Conservation (phyloP, 78 protist species). For the Speleostelium caveatum region DNA sequence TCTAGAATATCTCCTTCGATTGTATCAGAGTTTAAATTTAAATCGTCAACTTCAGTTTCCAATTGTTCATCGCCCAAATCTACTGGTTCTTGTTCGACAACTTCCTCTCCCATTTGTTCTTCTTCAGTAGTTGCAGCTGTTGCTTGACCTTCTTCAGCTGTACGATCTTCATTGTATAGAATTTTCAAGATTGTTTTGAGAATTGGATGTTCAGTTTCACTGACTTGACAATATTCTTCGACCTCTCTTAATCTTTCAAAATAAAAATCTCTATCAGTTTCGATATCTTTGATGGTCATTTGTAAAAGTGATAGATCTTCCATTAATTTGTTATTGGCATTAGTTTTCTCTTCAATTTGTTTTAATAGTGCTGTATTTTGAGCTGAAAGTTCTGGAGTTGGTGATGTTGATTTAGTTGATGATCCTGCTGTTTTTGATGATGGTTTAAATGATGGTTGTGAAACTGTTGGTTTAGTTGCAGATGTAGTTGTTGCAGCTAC, state of each 20-base stretch:
- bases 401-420: constrained; percentile 10
- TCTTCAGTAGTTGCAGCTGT: not conserved
- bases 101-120: constrained; percentile 3
- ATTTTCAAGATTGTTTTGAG: constrained; percentile 41
- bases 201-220: not conserved
- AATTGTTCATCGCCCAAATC: not conserved
- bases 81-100: not conserved
- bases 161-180: constrained; percentile 23
- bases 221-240: constrained; percentile 85
- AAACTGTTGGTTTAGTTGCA: not conserved
- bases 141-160: not conserved
- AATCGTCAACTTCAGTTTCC: not conserved
- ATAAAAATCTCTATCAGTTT: constrained; percentile 89
- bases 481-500: constrained; percentile 5
- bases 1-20: no score
- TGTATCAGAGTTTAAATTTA: no score
- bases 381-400: constrained; percentile 20
- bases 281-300: constrained; percentile 62
- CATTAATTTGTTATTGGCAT: constrained; percentile 12
- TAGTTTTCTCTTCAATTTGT: constrained; percentile 20
- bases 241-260: constrained; percentile 82
- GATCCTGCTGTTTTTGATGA: not conserved
- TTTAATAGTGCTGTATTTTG: constrained; percentile 5
- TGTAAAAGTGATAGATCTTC: constrained; percentile 42
- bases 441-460: constrained; percentile 11